These are phyloP conservation scores for Hymenotorrendiella dingleyae DNA, from an alignment of 2,329 filamentous ascomycete genomes.

Conservation along the genomic window DNA sequence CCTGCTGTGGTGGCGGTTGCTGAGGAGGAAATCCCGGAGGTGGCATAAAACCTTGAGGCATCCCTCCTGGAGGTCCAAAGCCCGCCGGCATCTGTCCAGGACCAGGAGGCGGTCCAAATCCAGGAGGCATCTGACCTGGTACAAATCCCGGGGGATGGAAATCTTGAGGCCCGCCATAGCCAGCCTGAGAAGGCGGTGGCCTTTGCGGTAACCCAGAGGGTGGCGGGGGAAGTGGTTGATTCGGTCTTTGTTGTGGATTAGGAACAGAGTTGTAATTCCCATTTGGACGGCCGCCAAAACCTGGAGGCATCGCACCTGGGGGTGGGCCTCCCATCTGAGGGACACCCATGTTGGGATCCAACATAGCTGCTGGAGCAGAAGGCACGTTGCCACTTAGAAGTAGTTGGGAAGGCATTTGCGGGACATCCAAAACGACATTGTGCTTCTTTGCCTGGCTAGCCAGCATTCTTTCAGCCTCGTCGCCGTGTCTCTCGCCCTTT, in stretches of 20 bases:
- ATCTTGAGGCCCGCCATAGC: constrained; percentile 59
- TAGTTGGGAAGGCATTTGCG: constrained; percentile 32
- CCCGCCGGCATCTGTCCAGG: constrained; percentile 27
- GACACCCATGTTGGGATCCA: constrained; percentile 21
- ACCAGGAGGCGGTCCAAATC: constrained; percentile 35
- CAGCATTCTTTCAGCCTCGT: constrained; percentile 85
- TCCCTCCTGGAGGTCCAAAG: constrained; percentile 24
- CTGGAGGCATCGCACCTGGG: constrained; percentile 22
- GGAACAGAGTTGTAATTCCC: constrained; percentile 28
- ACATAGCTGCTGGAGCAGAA: constrained; percentile 36
- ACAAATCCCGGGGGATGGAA: constrained; percentile 40
- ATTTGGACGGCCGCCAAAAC: constrained; percentile 23
- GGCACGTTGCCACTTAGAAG: constrained; percentile 36
- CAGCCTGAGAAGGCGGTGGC: constrained; percentile 62
- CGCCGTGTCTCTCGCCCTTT: constrained; percentile 92
- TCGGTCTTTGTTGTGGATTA: constrained; percentile 30
- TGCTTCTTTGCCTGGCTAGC: constrained; percentile 90
- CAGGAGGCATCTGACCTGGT: constrained; percentile 34
- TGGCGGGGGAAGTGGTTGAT: constrained; percentile 53
- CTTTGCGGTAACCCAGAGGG: constrained; percentile 52
- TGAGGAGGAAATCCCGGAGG: constrained; percentile 24
- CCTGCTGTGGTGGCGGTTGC: constrained; percentile 20
- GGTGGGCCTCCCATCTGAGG: constrained; percentile 19
- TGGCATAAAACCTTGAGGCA: constrained; percentile 23
- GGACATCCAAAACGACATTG: constrained; percentile 73